phyloP scores from a whole-genome alignment of 2,329 filamentous ascomycete species.

The Pezicula neosporulosa region DNA sequence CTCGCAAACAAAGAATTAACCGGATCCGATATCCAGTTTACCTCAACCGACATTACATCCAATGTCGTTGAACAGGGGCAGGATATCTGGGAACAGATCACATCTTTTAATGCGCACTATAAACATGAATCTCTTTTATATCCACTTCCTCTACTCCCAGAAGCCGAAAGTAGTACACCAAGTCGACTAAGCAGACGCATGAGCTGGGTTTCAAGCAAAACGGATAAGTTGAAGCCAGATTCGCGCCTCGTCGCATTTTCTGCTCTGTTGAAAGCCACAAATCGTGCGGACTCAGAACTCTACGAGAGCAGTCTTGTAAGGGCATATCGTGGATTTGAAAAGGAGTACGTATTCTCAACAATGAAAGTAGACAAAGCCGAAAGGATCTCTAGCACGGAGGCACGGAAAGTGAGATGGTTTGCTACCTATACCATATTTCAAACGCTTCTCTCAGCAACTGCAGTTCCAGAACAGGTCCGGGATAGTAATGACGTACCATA shows the following conservation, averaged over 20 bases:
- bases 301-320: slow-evolving; percentile 52
- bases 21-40: slow-evolving; percentile 38
- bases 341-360: slow-evolving; percentile 46
- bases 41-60: slow-evolving; percentile 40
- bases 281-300: slow-evolving; percentile 31
- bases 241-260: slow-evolving; percentile 47
- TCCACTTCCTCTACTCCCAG: slow-evolving; percentile 64
- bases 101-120: slow-evolving; percentile 61
- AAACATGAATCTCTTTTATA: slow-evolving; percentile 58
- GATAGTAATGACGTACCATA: slow-evolving; percentile 56
- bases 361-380: slow-evolving; percentile 52
- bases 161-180: slow-evolving; percentile 13
- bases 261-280: slow-evolving; percentile 48
- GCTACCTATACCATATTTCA: slow-evolving; percentile 72
- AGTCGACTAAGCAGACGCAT: slow-evolving; percentile 27
- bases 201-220: slow-evolving; percentile 11
- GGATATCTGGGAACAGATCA: slow-evolving; percentile 65
- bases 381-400: slow-evolving; percentile 59
- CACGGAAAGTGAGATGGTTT: slow-evolving; percentile 75
- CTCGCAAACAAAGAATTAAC: slow-evolving; percentile 62
- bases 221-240: slow-evolving; percentile 42
- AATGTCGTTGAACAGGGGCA: slow-evolving; percentile 61
- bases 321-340: slow-evolving; percentile 69
- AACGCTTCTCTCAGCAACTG: slow-evolving; percentile 62
- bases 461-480: slow-evolving; percentile 57